A percentile compares a stretch with the other conserved stretches of the same genome.
These are phyloP conservation scores for Botryotinia calthae DNA, from an alignment of 2,329 filamentous ascomycete species.

Conservation along the genomic window DNA sequence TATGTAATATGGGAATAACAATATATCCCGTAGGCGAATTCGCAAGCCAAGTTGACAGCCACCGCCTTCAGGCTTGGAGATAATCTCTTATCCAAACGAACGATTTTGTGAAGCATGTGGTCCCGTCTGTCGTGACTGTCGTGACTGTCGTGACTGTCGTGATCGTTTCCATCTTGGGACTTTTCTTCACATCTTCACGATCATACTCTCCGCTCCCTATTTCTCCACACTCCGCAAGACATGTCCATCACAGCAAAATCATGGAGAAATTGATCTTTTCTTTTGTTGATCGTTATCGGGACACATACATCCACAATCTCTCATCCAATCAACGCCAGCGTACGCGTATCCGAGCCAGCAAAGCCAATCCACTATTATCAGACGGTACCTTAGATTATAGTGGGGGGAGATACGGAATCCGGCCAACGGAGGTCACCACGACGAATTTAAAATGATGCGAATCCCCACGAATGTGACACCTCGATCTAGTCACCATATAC, in stretches of 20 bases:
- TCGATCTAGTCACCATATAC: background rate
- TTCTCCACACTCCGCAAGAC: slow-evolving; percentile 4
- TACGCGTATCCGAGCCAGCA: background rate
- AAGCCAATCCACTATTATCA: background rate
- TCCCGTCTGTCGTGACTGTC: background rate
- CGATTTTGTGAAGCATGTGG: too few species aligned
- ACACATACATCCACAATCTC: background rate
- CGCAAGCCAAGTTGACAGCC: background rate
- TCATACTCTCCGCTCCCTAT: background rate
- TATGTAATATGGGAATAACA: background rate
- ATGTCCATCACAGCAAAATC: background rate
- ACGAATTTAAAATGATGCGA: background rate
- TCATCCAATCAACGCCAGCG: background rate
- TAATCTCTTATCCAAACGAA: background rate
- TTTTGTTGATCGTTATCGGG: background rate
- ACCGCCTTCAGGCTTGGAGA: background rate
- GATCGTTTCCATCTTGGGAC: background rate
- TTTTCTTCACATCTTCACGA: background rate
- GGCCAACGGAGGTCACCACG: background rate
- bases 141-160: background rate
- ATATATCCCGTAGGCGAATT: background rate
- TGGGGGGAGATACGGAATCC: background rate
- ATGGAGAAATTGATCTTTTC: background rate
- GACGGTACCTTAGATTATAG: background rate
- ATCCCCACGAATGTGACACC: background rate